Evolutionary conservation across 2,329 filamentous ascomycete genomes (phyloP).

Genomic region (Chaetomiaceae sp.): DNA sequence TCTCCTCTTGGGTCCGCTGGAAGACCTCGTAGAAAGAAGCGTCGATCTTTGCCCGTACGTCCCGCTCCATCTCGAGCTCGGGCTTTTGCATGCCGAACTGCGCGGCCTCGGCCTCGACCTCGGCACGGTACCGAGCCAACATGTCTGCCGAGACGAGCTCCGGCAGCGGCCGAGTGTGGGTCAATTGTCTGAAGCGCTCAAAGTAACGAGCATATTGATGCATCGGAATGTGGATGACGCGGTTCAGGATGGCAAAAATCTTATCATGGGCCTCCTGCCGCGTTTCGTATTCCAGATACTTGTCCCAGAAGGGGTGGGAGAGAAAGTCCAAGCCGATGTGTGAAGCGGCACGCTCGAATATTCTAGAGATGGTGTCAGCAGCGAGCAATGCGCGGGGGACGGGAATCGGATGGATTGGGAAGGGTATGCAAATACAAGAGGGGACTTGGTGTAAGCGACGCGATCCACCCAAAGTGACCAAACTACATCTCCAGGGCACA

Average conservation of each 20-base stretch:
- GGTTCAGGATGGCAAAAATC: conserved; percentile 77
- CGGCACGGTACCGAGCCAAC: conserved; percentile 63
- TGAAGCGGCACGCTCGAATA: conserved; percentile 85
- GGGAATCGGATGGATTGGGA: conserved; percentile 35
- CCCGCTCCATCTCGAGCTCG: conserved; percentile 77
- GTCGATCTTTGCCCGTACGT: conserved; percentile 76
- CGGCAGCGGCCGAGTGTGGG: conserved; percentile 64
- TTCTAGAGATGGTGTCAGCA: conserved; percentile 51
- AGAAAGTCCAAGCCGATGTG: conserved; percentile 90
- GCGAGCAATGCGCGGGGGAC: conserved; percentile 16
- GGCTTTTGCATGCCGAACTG: conserved; percentile 49
- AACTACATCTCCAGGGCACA: conserved; percentile 31
- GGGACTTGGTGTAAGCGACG: conserved; percentile 51
- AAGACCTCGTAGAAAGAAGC: conserved; percentile 77
- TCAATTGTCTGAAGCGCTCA: conserved; percentile 77
- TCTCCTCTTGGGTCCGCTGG: conserved; percentile 76
- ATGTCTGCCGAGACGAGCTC: conserved; percentile 69
- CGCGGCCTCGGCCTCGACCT: conserved; percentile 63
- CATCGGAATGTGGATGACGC: conserved; percentile 85
- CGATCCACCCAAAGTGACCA: conserved; percentile 44
- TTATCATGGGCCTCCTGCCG: conserved; percentile 78
- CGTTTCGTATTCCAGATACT: conserved; percentile 96
- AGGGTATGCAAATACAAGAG: conserved; percentile 59
- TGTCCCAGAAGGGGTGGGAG: conserved; percentile 97
- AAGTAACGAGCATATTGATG: conserved; percentile 95